Base-by-base conservation (phyloP, 1,284 basidiomycete genomes). In the Afroboletus lepidellus region DNA sequence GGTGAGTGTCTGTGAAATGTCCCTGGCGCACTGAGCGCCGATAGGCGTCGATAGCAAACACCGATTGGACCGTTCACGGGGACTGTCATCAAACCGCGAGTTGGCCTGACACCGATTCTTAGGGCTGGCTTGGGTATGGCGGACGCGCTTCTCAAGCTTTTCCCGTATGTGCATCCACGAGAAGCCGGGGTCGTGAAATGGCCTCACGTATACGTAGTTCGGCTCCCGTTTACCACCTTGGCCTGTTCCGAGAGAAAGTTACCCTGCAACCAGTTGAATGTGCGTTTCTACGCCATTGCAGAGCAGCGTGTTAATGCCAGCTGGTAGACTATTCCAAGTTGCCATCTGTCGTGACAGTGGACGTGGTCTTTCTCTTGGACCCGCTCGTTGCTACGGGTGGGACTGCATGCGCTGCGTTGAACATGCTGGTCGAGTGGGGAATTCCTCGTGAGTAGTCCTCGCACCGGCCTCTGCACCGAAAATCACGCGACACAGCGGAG, bases 71-170 rank as follows among this genome's bases (percentile, higher is more conserved):
- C 78, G 12, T 91, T 90, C 69, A 81, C 73, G 27, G 89, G 89
- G 25, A 79, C 78, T 2, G 66, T 63, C 29, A 80, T 92, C 67
- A 87, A 84, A 64, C 80, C 88, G 16, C 80, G 82, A 44, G 83
- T 98, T 53, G 95, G 92, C 8, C 72, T 98, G 48, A 87, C 91
- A 3, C 95, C 95, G 30, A 92, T 98, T 63, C 75, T 98, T 51
- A 85, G 95, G 46, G 95, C 95, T 15, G 95, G 95, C 20, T 75
- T 95, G 52, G 93, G 93, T n/a, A 94, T 98, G 91, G 84, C 90
- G 0, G 93, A 97, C 60, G 84, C 90, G 56, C 68, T 95, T 65
- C 75, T 94, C 56, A 80, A 81, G 48, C 75, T 94, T 38, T 92
- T 94, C 68, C 93, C 92, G 71, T 88, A 78, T 46, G 82, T 76